phyloP scores from a whole-genome alignment of 2,329 filamentous ascomycete genomes.

The Aspergillus pseudoglaucus region DNA sequence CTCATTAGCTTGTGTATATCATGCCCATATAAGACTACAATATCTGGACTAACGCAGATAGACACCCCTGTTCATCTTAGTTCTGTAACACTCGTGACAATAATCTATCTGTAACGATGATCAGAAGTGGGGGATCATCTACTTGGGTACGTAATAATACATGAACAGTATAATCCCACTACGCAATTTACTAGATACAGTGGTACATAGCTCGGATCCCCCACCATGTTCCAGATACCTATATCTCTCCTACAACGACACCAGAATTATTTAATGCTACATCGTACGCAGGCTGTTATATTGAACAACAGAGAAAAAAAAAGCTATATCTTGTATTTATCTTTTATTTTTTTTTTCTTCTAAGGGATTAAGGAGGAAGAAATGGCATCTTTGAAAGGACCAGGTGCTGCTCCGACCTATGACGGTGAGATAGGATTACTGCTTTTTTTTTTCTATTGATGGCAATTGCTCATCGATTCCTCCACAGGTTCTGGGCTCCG shows the following conservation, averaged over 20 bases:
- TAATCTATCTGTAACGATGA: not conserved
- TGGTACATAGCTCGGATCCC: not conserved
- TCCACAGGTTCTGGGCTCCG: slow-evolving; percentile 62
- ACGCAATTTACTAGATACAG: not conserved
- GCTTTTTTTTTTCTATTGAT: slow-evolving; percentile 7
- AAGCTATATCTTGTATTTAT: no score
- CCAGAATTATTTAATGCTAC: not conserved
- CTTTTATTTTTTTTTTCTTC: no score
- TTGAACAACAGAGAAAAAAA: no score
- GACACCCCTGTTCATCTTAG: not conserved
- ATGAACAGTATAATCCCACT: not conserved
- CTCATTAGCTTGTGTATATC: no score
- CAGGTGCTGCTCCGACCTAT: slow-evolving; percentile 51
- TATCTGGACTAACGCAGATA: not conserved
- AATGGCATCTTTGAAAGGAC: slow-evolving; percentile 57
- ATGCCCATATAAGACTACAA: no score
- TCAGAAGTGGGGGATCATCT: not conserved
- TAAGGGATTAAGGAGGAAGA: slow-evolving; percentile 3
- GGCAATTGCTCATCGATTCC: not conserved
- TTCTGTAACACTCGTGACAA: not conserved
- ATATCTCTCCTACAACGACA: not conserved
- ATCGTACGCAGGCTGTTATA: not conserved
- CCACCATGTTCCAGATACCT: slow-evolving; percentile 1
- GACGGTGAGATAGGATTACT: slow-evolving; percentile 43
- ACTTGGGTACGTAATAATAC: not conserved